These are phyloP conservation scores for Zizania palustris DNA, from an alignment of 202 grass and related monocot genomes.

Conservation along the genomic window DNA sequence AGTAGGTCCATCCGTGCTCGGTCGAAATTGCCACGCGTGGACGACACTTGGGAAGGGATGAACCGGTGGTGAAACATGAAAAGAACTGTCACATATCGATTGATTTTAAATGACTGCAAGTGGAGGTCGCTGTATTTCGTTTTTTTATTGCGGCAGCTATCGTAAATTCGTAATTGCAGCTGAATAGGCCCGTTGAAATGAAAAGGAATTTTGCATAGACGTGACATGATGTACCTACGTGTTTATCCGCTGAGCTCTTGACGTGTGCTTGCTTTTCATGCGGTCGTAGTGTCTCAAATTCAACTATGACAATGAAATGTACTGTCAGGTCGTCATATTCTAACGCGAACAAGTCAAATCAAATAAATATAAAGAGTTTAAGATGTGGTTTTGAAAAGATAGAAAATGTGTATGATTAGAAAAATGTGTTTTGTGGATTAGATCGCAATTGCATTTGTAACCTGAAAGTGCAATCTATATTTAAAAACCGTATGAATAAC, in stretches of 20 bases:
- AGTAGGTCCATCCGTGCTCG: background rate
- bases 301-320: background rate
- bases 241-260: too few species aligned
- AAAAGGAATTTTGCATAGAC: background rate
- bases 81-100: background rate
- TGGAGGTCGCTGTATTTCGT: background rate
- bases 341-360: background rate
- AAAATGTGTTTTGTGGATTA: background rate
- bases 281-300: background rate
- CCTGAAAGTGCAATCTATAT: background rate
- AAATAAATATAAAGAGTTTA: background rate
- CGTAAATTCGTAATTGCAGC: background rate
- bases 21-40: background rate
- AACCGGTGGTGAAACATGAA: background rate
- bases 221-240: too few species aligned
- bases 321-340: background rate
- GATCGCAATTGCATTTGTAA: background rate
- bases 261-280: background rate
- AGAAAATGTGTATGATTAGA: too few species aligned
- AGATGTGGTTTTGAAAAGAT: background rate
- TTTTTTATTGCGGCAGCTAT: background rate
- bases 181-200: background rate
- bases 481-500: background rate
- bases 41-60: background rate
- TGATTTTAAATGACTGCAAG: background rate